A percentile compares a stretch with the other conserved stretches of the same genome.
These are phyloP conservation scores for Peltaster fructicola DNA, from an alignment of 2,329 filamentous ascomycete genomes.

Conservation along the genomic window DNA sequence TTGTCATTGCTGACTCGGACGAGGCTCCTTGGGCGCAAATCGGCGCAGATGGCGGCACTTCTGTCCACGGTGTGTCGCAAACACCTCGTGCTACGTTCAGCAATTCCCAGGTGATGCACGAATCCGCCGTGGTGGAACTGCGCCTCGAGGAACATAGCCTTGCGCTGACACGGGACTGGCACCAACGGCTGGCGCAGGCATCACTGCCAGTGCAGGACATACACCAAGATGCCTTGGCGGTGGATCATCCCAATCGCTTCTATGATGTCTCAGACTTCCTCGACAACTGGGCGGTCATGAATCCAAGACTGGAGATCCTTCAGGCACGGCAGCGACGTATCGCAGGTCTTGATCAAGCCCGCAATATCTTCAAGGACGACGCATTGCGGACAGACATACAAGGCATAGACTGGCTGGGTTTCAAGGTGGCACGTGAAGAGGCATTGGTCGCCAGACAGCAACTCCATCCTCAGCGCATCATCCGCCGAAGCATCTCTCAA, in stretches of 20 bases:
- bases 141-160: too few relatives aligned
- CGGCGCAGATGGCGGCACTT: too few relatives aligned
- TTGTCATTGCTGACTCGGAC: too few relatives aligned
- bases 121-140: too few relatives aligned
- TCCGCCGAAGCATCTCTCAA: neutral
- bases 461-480: constrained; percentile 2
- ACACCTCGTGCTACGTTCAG: too few relatives aligned
- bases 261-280: constrained; percentile 17
- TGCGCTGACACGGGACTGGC: neutral
- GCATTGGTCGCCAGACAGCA: constrained; percentile 13
- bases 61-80: too few relatives aligned
- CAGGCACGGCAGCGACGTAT: constrained; percentile 7
- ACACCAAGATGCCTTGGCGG: constrained; percentile 11
- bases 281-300: constrained; percentile 13
- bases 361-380: constrained; percentile 6
- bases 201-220: constrained; percentile 4
- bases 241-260: constrained; percentile 12
- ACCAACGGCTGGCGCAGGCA: neutral
- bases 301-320: constrained; percentile 7
- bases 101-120: too few relatives aligned
- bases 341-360: constrained; percentile 4
- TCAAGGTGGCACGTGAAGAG: constrained; percentile 12
- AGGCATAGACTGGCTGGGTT: constrained; percentile 19
- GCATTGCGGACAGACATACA: constrained; percentile 16
- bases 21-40: too few relatives aligned